Evolutionary conservation across 495 filamentous ascomycete species (phyloP), one percentile per base, ranked within the genome.

Genomic region (Bacidia gigantensis): DNA sequence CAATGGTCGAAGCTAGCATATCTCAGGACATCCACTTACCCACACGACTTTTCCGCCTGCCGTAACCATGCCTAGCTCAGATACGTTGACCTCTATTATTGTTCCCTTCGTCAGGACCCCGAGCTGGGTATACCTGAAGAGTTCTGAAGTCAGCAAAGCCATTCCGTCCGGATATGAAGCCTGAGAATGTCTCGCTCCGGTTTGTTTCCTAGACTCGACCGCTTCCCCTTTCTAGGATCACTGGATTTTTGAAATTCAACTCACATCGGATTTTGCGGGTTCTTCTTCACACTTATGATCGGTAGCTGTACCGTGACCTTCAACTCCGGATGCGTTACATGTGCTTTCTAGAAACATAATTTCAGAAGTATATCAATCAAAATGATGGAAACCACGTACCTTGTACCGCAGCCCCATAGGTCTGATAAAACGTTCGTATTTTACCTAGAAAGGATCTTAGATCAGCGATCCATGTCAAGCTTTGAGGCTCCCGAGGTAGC

Each of bases 231-330:
- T n/a, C n/a, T n/a, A n/a, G n/a, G n/a, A n/a, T n/a, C n/a, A n/a
- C n/a, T n/a, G n/a, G n/a, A n/a, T n/a, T n/a, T n/a, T n/a, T n/a
- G n/a, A n/a, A n/a, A n/a, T n/a, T n/a, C n/a, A n/a, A n/a, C n/a
- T n/a, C n/a, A n/a, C 65, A 96, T 79, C 1, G 87, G 88, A 64
- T 86, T 89, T 70, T 92, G 86, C 11, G 92, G 92, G 71, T 96
- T 98, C 82, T 99, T 97, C 76, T 97, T 97, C 58, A 99, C 92
- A 41, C 76, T 76, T 49, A 98, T 77, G 52, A 98, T 95, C 14
- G 90, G 92, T 18, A 98, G 69, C 60, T 98, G 89, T 9, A 97
- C 86, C 2, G 88, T 95, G 14, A 95, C 88, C 46, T 76, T 82
- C 11, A 95, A 67, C 64, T 92, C 85, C 11, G 86, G 85, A 65